phyloP scores from a whole-genome alignment of 345 rosid genomes.

The Hibiscus trionum region DNA sequence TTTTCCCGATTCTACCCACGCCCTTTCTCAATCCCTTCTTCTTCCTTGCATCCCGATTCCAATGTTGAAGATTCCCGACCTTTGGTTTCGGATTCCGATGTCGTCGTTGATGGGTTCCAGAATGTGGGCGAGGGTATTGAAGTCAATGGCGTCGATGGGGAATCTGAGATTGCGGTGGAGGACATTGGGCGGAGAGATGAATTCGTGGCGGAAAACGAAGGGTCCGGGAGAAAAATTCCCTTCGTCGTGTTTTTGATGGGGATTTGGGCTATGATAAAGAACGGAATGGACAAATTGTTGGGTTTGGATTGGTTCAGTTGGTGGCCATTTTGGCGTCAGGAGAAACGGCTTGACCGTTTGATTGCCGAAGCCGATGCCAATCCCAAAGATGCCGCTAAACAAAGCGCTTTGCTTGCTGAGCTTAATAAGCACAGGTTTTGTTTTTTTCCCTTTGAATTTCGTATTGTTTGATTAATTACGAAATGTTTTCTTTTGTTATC shows the following conservation, averaged over 20 bases:
- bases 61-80: conserved; percentile 5
- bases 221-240: conserved; percentile 30
- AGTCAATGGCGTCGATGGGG: conserved; percentile 4
- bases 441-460: not conserved
- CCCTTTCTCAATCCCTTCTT: not conserved
- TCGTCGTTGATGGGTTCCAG: not conserved
- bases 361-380: conserved; percentile 79
- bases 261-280: conserved; percentile 46
- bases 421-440: conserved; percentile 76
- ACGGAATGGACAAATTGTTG: conserved; percentile 40
- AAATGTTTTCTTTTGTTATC: not conserved
- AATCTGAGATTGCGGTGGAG: conserved; percentile 14
- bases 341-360: conserved; percentile 64
- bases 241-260: conserved; percentile 54
- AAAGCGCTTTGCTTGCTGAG: conserved; percentile 67
- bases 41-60: conserved; percentile 27
- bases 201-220: conserved; percentile 16
- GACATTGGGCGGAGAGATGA: conserved; percentile 13
- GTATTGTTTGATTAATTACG: not conserved
- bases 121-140: not conserved
- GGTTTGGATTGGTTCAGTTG: conserved; percentile 59
- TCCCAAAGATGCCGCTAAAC: conserved; percentile 67
- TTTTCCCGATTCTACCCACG: not conserved
- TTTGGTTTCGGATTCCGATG: conserved; percentile 1
- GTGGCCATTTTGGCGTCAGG: conserved; percentile 75